Evolutionary conservation across 441 rosid genomes (phyloP).

Genomic region (Populus hybrid): DNA sequence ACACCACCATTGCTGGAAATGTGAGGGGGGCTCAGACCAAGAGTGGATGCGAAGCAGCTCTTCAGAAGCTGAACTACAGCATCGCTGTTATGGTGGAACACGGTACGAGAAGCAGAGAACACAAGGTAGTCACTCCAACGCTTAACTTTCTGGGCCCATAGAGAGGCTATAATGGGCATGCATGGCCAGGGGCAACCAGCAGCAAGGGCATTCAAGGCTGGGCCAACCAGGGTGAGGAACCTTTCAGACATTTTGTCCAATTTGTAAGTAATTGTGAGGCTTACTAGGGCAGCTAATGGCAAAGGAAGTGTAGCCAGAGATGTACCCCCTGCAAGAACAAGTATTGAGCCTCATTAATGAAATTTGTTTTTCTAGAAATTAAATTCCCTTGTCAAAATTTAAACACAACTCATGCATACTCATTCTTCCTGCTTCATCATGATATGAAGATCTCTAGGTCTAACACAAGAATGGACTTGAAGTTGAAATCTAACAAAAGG

Average conservation of each 20-base stretch:
- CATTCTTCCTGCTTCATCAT: background rate
- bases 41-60: conserved; percentile 83
- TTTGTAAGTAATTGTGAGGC: conserved; percentile 70
- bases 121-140: conserved; percentile 94
- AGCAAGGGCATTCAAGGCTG: conserved; percentile 76
- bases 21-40: conserved; percentile 56
- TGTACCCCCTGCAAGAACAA: conserved; percentile 58
- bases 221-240: conserved; percentile 59
- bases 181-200: conserved; percentile 91
- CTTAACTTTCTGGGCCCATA: conserved; percentile 97
- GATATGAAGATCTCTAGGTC: background rate
- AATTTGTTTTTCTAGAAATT: background rate
- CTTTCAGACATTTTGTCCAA: conserved; percentile 83
- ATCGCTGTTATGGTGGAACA: conserved; percentile 86
- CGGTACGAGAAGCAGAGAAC: conserved; percentile 82
- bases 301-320: conserved; percentile 84
- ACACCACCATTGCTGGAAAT: conserved; percentile 76
- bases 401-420: background rate
- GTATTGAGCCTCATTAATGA: background rate
- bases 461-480: background rate
- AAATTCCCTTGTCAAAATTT: background rate
- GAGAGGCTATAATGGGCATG: conserved; percentile 87
- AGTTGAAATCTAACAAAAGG: background rate
- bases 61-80: conserved; percentile 89
- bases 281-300: conserved; percentile 58